Conservation (phyloP, 2,329 filamentous ascomycete species). For the Arthrobotrys sphaeroides region DNA sequence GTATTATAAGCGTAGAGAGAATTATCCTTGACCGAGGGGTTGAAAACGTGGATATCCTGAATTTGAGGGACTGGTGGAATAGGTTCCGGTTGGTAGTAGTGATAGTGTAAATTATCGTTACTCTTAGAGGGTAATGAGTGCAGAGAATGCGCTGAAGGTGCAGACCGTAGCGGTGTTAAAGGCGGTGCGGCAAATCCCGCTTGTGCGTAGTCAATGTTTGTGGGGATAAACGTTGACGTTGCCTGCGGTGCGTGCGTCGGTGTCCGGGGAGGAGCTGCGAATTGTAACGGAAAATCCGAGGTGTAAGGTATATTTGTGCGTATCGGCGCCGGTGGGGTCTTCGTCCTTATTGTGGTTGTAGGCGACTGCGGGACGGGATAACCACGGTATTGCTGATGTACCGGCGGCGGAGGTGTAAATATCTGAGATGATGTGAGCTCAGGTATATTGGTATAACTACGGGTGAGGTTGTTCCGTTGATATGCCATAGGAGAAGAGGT, state of each 20-base stretch:
- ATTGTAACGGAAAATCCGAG: constrained; percentile 30
- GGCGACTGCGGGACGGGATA: constrained; percentile 15
- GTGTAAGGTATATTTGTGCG: constrained; percentile 49
- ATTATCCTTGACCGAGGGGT: constrained; percentile 43
- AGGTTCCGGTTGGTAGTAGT: constrained; percentile 33
- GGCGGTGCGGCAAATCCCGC: constrained; percentile 50
- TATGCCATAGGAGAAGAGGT: constrained; percentile 49
- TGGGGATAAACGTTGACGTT: constrained; percentile 50
- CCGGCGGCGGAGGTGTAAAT: constrained; percentile 32
- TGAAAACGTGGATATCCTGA: constrained; percentile 54
- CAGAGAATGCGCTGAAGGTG: constrained; percentile 31
- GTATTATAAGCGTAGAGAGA: constrained; percentile 46
- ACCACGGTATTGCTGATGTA: constrained; percentile 8
- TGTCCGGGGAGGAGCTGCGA: constrained; percentile 49
- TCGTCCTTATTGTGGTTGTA: constrained; percentile 38
- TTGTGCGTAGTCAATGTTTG: constrained; percentile 44
- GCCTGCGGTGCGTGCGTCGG: constrained; percentile 46
- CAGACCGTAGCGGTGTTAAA: constrained; percentile 34
- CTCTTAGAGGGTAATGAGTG: constrained; percentile 42
- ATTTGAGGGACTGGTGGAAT: constrained; percentile 50
- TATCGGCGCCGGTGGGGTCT: constrained; percentile 50
- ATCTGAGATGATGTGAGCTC: constrained; percentile 53
- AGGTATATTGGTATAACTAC: constrained; percentile 54
- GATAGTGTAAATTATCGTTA: constrained; percentile 49
- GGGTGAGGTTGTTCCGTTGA: constrained; percentile 49